These are phyloP conservation scores for Colletotrichum sp. DNA, from an alignment of 2,329 filamentous ascomycete genomes.

Conservation along the genomic window DNA sequence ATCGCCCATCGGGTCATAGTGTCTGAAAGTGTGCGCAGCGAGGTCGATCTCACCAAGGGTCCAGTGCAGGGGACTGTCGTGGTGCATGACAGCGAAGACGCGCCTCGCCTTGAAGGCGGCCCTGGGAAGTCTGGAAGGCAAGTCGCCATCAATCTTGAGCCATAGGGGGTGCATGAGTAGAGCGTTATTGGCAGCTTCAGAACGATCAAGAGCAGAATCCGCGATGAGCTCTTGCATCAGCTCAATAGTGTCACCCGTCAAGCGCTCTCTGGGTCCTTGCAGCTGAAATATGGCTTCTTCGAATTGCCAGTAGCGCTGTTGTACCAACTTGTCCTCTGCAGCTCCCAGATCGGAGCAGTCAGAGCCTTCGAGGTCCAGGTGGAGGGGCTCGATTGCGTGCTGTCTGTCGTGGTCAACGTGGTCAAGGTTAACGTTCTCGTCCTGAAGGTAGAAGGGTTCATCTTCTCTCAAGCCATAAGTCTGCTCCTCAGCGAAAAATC, in stretches of 20 bases:
- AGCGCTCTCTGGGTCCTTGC: background rate
- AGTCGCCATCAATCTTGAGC: conserved; percentile 55
- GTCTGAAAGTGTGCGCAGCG: background rate
- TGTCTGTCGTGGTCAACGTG: background rate
- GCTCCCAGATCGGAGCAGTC: background rate
- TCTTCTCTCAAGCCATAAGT: background rate
- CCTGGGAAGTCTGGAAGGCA: conserved; percentile 36
- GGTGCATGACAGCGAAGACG: background rate
- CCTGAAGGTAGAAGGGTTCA: background rate
- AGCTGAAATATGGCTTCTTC: background rate
- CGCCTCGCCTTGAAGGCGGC: conserved; percentile 43
- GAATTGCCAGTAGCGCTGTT: background rate
- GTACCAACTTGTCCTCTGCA: background rate
- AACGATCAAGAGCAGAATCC: background rate
- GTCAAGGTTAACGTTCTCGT: background rate
- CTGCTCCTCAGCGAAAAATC: background rate
- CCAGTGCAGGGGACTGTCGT: background rate
- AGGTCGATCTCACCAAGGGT: background rate
- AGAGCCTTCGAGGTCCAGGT: background rate
- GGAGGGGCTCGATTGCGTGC: background rate
- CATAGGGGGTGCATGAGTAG: conserved; percentile 35
- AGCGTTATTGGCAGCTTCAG: background rate
- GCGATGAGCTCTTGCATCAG: background rate
- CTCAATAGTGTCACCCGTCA: background rate
- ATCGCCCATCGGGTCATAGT: background rate